These are phyloP conservation scores for Ophiostoma angusticollis DNA, from an alignment of 2,329 filamentous ascomycete genomes.

Conservation along the genomic window DNA sequence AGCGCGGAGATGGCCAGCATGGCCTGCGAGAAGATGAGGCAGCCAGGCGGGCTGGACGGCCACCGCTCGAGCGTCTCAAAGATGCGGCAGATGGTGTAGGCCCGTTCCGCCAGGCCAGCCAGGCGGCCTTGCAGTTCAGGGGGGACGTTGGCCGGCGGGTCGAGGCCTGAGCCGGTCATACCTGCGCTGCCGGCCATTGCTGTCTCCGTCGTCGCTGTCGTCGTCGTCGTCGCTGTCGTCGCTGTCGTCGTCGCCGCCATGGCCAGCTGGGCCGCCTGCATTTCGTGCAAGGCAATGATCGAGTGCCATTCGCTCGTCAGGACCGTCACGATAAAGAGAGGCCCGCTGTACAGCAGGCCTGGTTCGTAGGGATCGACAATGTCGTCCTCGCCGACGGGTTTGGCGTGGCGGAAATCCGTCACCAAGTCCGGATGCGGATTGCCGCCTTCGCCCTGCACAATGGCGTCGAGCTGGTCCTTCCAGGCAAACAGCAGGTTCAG, in stretches of 20 bases:
- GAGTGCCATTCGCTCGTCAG: conserved; percentile 66
- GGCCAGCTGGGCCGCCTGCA: conserved; percentile 43
- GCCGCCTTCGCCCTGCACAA: conserved; percentile 3
- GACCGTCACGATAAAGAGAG: conserved; percentile 62
- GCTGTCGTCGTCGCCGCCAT: conserved; percentile 2
- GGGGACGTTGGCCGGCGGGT: too few relatives aligned
- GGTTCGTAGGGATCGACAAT: conserved; percentile 63
- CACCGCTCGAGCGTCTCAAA: conserved; percentile 68
- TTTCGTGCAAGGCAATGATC: conserved; percentile 67
- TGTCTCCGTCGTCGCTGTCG: neutral
- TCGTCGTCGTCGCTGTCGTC: too few relatives aligned
- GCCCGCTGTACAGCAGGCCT: conserved; percentile 55
- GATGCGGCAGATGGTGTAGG: conserved; percentile 60
- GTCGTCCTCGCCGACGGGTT: conserved; percentile 43
- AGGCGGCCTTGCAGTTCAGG: too few relatives aligned
- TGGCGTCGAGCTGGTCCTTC: conserved; percentile 32
- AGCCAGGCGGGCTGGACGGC: conserved; percentile 56
- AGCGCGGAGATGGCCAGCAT: conserved; percentile 63
- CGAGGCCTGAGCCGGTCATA: too few relatives aligned
- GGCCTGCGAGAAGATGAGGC: conserved; percentile 60
- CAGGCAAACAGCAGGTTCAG: conserved; percentile 31
- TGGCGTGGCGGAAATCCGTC: conserved; percentile 45
- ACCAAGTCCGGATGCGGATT: conserved; percentile 31
- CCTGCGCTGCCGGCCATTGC: neutral
- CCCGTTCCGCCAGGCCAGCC: conserved; percentile 32